Evolutionary conservation across 805 yeast species (phyloP), one percentile per base, ranked within the genome.

Genomic region (Candida awuae): DNA sequence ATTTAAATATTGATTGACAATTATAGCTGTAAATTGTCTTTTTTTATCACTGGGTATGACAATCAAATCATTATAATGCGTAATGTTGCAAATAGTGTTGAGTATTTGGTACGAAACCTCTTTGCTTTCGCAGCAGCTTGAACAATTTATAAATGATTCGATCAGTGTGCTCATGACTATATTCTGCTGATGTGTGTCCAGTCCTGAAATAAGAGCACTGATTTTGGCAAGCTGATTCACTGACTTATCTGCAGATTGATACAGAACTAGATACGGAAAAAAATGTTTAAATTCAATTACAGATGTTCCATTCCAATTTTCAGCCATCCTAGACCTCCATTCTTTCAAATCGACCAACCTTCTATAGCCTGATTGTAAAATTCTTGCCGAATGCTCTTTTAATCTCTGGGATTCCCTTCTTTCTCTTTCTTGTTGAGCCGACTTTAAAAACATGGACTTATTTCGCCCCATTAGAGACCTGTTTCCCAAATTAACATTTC

Each of bases 361-460:
- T 18, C 77, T 59, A 8, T 76, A 62, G 10, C 63, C 53, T 3
- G 64, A 50, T 52, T 82, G 90, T 27, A 88, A 55, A 6, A 56
- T 38, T 1, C 48, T 40, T 1, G 76, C 77, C 1, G 84, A 73
- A 27, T 58, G 63, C 29, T 68, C 72, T 35, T 67, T 70, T 12
- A 55, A 51, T 17, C 84, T 67, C 13, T 63, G 69, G 23, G 62
- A 55, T 41, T 83, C 87, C 41, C 97, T 70, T 43, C 69, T 70
- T 42, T 67, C 69, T 29, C 97, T 67, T 44, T 84, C 86, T 29
- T 62, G 62, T 48, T 75, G 74, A 4, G 94, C 78, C 46, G 73
- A 76, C 42, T 71, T 73, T n/a, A 90, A 59, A 36, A 70, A 65
- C 48, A 70, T 56, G 40, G 63, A 49, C 43, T 66, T 58, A 56